Percentiles rank a stretch among this genome's conserved stretches.
Conservation (phyloP, 768 basidiomycete species). For the Leccinum ochraceum region DNA sequence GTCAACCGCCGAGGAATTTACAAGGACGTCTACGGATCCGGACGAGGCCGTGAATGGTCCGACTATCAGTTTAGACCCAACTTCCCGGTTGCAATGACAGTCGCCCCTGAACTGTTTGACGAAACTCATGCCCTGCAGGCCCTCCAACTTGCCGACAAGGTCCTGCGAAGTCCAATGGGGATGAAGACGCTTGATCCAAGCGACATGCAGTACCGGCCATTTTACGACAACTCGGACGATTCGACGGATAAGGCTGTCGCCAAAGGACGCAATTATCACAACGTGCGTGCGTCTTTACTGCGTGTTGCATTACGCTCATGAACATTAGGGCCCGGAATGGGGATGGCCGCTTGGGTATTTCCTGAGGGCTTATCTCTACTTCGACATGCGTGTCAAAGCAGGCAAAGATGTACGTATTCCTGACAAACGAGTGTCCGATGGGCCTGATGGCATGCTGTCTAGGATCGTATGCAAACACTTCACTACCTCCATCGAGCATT, state of each 20-base stretch:
- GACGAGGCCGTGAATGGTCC: constrained; percentile 86
- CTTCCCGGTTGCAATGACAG: constrained; percentile 95
- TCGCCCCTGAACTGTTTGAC: constrained; percentile 94
- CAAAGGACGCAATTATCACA: constrained; percentile 94
- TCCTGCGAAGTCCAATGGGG: constrained; percentile 85
- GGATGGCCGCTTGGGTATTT: constrained; percentile 96
- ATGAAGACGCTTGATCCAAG: constrained; percentile 94
- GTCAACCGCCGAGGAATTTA: constrained; percentile 94
- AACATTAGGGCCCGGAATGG: constrained; percentile 83
- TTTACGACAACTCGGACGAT: constrained; percentile 95
- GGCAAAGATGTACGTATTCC: constrained; percentile 63
- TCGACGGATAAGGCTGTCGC: constrained; percentile 79
- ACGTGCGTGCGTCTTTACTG: constrained; percentile 46
- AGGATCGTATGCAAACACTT: constrained; percentile 73
- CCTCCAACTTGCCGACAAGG: constrained; percentile 74
- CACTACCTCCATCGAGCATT: constrained; percentile 79
- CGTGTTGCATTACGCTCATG: constrained; percentile 16
- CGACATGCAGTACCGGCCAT: constrained; percentile 87
- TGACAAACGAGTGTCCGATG: neutral
- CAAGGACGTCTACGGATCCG: constrained; percentile 96
- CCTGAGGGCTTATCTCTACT: constrained; percentile 88
- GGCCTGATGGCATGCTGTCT: constrained; percentile 1
- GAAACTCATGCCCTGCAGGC: constrained; percentile 77
- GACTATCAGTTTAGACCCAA: constrained; percentile 96
- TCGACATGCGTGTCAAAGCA: constrained; percentile 69